Percentiles rank a stretch among this genome's conserved stretches.
Evolutionary conservation across 208 protist genomes (phyloP).

Genomic region (Crithidia bombi): DNA sequence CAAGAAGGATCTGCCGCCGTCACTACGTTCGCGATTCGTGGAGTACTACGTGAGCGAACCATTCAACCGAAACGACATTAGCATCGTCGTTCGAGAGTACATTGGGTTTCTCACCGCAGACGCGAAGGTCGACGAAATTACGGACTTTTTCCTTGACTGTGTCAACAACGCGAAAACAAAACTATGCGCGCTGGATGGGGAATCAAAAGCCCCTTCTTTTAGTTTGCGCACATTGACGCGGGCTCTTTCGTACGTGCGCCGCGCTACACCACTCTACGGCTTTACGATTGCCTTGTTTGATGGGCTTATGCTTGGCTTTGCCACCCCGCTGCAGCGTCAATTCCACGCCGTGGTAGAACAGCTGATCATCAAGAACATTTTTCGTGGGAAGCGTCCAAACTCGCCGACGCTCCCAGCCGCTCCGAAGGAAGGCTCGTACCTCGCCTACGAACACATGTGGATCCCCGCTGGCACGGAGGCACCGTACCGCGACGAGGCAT

Average conservation of each 20-base stretch:
- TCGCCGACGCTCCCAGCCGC: conserved; percentile 52
- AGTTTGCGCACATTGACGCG: conserved; percentile 97
- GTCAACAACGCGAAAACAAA: conserved; percentile 81
- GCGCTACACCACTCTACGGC: conserved; percentile 92
- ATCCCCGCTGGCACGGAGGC: conserved; percentile 73
- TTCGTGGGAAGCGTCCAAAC: conserved; percentile 74
- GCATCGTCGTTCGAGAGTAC: conserved; percentile 91
- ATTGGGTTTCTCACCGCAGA: conserved; percentile 83
- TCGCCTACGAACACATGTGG: conserved; percentile 97
- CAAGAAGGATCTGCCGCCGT: conserved; percentile 98
- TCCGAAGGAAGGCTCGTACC: conserved; percentile 45
- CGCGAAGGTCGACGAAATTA: conserved; percentile 91
- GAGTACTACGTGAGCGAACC: conserved; percentile 99
- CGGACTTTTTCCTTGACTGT: conserved; percentile 95
- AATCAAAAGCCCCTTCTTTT: conserved; percentile 96
- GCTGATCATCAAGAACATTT: conserved; percentile 91
- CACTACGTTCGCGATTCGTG: conserved; percentile 96
- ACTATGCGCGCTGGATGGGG: conserved; percentile 92
- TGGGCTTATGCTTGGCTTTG: conserved; percentile 96
- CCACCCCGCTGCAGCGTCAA: conserved; percentile 93
- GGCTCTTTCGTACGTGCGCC: conserved; percentile 94
- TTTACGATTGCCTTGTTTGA: conserved; percentile 96
- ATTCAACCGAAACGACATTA: conserved; percentile 94
- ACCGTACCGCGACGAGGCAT: conserved; percentile 72
- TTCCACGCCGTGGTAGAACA: conserved; percentile 89